Evolutionary conservation across 352 stramenopile genomes (phyloP).

Genomic region (Blastocystis sp.): DNA sequence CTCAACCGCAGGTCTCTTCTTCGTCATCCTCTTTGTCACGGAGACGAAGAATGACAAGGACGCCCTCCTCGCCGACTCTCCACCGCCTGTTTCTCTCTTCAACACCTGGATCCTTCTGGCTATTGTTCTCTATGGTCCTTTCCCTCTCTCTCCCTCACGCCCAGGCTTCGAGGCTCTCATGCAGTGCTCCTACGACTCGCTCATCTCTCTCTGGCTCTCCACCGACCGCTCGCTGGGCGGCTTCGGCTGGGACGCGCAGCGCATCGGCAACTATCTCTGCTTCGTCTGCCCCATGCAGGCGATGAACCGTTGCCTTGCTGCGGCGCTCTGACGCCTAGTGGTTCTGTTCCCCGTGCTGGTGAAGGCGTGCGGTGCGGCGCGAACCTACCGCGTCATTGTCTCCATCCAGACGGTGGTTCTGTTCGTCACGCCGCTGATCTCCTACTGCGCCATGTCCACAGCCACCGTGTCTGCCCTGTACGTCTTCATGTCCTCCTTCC

Average conservation of each 20-base stretch:
- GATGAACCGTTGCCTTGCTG: background rate
- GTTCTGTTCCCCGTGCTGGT: conserved; percentile 9
- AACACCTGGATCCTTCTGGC: background rate
- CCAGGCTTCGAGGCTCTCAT: background rate
- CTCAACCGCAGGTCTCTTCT: conserved; percentile 7
- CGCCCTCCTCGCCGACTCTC: background rate
- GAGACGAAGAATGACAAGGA: background rate
- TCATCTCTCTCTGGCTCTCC: conserved; percentile 25
- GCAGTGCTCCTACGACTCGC: conserved; percentile 18
- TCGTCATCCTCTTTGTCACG: background rate
- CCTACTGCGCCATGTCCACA: background rate
- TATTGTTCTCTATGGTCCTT: conserved; percentile 8
- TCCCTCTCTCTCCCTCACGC: background rate
- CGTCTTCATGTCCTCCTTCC: background rate
- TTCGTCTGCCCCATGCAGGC: conserved; percentile 36
- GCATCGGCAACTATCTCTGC: background rate
- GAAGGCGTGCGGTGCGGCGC: background rate
- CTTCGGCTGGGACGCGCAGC: background rate
- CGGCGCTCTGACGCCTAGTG: background rate
- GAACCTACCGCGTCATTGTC: background rate
- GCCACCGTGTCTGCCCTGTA: background rate
- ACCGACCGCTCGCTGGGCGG: background rate
- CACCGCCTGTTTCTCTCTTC: background rate
- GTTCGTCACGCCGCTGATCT: conserved; percentile 7
- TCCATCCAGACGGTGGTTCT: background rate